Conservation (phyloP, 306 rosid genomes). For the Glycyrrhiza uralensis region DNA sequence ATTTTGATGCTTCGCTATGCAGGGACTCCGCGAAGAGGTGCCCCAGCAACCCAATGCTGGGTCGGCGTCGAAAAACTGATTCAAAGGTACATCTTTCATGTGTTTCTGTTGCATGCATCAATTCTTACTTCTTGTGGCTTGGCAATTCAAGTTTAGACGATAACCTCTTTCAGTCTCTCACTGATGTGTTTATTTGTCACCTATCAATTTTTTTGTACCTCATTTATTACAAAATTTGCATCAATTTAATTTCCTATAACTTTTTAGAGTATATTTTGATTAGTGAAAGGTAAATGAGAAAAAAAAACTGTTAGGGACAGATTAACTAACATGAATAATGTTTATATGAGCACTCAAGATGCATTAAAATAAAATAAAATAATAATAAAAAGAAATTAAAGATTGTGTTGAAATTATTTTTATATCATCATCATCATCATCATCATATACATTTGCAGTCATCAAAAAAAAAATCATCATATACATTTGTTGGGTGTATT, state of each 20-base stretch:
- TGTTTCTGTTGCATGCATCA: not conserved
- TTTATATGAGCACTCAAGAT: too few species aligned
- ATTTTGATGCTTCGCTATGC: constrained; percentile 1
- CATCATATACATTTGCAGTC: too few species aligned
- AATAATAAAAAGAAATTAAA: not conserved
- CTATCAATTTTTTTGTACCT: not conserved
- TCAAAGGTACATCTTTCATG: constrained; percentile 42
- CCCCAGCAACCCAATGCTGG: constrained; percentile 65
- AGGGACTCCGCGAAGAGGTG: constrained; percentile 60
- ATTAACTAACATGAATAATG: not conserved
- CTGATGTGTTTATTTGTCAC: not conserved
- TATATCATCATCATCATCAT: too few species aligned
- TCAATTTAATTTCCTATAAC: not conserved
- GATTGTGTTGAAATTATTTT: too few species aligned
- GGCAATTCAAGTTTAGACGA: not conserved
- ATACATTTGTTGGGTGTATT: not conserved
- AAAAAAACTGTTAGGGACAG: not conserved
- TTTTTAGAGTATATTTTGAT: not conserved
- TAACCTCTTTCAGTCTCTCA: not conserved
- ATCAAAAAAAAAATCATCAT: too few species aligned
- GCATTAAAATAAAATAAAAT: too few species aligned
- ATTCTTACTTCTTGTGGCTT: not conserved
- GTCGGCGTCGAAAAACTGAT: constrained; percentile 54
- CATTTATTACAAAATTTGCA: not conserved
- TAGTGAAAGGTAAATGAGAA: not conserved